A percentile compares a stretch with the other conserved stretches of the same genome.
phyloP scores from a whole-genome alignment of 2,329 filamentous ascomycete species.

The Ilyonectria sp. region DNA sequence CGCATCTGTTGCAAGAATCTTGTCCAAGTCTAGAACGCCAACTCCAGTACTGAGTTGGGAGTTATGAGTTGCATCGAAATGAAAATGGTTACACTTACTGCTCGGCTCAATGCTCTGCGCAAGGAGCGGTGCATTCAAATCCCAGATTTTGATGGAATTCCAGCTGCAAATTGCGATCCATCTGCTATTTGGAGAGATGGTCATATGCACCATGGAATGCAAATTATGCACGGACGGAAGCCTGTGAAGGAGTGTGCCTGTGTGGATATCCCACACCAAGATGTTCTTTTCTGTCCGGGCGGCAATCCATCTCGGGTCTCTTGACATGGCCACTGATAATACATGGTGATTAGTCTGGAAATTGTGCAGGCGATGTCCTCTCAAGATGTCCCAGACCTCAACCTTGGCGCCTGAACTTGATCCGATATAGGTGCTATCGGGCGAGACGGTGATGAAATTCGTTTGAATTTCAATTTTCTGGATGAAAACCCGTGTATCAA shows the following conservation, averaged over 20 bases:
- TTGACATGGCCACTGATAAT: neutral
- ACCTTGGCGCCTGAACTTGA: neutral
- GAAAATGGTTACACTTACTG: too few relatives aligned
- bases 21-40: neutral
- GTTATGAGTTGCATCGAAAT: neutral
- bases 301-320: neutral
- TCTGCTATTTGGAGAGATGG: neutral
- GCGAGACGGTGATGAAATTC: neutral
- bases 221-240: too few relatives aligned
- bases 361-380: too few relatives aligned
- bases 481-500: fast-evolving
- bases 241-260: neutral
- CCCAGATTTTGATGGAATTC: neutral
- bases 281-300: neutral
- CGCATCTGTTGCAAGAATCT: neutral
- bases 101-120: too few relatives aligned
- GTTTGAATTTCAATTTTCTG: neutral
- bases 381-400: too few relatives aligned
- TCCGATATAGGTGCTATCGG: neutral
- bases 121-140: neutral
- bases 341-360: neutral
- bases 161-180: neutral
- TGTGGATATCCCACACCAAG: neutral
- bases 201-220: too few relatives aligned
- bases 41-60: neutral